These are phyloP conservation scores for Epipyxis sp. DNA, from an alignment of 108 stramenopile species.

Conservation along the genomic window DNA sequence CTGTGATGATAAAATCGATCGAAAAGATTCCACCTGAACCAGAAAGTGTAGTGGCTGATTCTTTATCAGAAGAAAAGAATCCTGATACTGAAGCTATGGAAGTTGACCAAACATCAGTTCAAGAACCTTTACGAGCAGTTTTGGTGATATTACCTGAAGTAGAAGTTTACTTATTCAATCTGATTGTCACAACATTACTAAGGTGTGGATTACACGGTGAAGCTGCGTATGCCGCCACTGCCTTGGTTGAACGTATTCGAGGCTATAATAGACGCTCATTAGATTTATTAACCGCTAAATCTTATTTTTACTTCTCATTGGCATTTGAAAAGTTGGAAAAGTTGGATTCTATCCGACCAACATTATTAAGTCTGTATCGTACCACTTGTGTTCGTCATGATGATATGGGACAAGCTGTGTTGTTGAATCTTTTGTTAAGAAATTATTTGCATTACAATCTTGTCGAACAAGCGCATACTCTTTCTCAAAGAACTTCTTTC, in stretches of 20 bases:
- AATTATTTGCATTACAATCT: conserved; percentile 38
- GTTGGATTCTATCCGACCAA: conserved; percentile 39
- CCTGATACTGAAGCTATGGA: conserved; percentile 4
- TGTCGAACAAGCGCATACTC: conserved; percentile 91
- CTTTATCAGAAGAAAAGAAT: neutral
- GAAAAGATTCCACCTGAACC: neutral
- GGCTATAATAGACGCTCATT: conserved; percentile 39
- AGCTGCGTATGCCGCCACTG: neutral
- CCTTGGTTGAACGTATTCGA: conserved; percentile 15
- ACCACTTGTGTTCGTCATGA: conserved; percentile 53
- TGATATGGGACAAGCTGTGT: conserved; percentile 55
- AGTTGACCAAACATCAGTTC: conserved; percentile 3
- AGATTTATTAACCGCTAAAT: conserved; percentile 39
- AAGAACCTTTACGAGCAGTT: neutral
- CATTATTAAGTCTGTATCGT: conserved; percentile 54
- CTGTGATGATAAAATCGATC: neutral
- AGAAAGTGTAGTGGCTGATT: neutral
- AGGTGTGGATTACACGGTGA: neutral
- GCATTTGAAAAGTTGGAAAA: conserved; percentile 18
- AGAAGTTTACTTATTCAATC: conserved; percentile 25
- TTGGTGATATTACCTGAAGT: conserved; percentile 15
- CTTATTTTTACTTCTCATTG: conserved; percentile 31
- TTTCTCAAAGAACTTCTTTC: conserved; percentile 77
- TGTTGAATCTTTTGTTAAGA: conserved; percentile 56
- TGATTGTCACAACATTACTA: conserved; percentile 30